These are phyloP conservation scores for Stramenopiles sp. DNA, from an alignment of 352 stramenopile genomes.

Conservation along the genomic window DNA sequence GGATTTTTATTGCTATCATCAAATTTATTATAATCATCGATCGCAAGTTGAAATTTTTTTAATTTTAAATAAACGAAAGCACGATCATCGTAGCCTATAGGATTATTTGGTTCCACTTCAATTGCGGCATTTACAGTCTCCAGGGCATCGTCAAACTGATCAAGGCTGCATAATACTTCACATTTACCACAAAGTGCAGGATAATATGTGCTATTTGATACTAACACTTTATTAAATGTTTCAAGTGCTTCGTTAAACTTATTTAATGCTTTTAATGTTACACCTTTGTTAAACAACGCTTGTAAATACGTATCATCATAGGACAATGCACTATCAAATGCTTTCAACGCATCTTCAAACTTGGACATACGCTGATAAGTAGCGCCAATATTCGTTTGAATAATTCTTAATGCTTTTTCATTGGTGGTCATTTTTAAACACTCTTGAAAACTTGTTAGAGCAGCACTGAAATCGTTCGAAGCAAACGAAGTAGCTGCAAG, in stretches of 20 bases:
- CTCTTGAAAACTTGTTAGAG: neutral
- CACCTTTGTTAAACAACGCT: constrained; percentile 14
- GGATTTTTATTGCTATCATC: neutral
- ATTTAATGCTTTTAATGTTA: constrained; percentile 9
- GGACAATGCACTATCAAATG: constrained; percentile 12
- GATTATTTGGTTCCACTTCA: constrained; percentile 10
- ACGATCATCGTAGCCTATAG: constrained; percentile 11
- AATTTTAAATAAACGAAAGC: constrained; percentile 11
- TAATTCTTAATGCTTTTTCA: neutral
- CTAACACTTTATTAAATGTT: constrained; percentile 13
- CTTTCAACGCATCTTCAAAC: neutral
- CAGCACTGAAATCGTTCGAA: neutral
- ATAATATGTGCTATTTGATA: constrained; percentile 11
- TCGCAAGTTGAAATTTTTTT: neutral
- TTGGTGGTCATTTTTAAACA: neutral
- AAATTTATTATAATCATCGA: neutral
- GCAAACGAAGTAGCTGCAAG: neutral
- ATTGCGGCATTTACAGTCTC: constrained; percentile 8
- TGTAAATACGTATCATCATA: constrained; percentile 10
- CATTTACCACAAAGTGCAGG: constrained; percentile 5
- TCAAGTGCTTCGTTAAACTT: constrained; percentile 11
- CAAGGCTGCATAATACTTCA: constrained; percentile 9
- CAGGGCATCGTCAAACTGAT: constrained; percentile 10
- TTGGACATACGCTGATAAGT: constrained; percentile 1
- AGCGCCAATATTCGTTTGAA: constrained; percentile 10